These are phyloP conservation scores for Quillaja saponaria DNA, from an alignment of 306 rosid species.

Conservation along the genomic window DNA sequence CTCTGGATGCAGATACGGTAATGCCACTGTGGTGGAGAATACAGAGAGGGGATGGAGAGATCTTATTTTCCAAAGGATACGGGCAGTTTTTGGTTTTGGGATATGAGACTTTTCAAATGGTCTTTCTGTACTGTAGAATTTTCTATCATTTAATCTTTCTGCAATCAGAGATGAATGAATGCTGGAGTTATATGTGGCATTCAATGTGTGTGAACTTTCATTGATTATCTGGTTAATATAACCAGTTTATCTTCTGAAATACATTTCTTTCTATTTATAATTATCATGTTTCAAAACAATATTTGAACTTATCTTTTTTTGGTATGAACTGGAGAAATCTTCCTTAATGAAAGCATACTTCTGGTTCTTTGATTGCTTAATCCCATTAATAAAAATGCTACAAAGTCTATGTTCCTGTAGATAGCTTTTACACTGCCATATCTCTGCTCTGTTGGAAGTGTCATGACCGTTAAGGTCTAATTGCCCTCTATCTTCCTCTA, in stretches of 20 bases:
- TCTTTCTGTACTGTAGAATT: constrained; percentile 28
- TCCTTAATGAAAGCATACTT: too few species aligned
- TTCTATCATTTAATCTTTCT: not conserved
- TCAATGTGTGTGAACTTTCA: constrained; percentile 37
- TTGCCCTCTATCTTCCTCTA: too few species aligned
- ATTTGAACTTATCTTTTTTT: too few species aligned
- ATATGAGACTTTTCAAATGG: constrained; percentile 40
- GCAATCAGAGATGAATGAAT: constrained; percentile 37
- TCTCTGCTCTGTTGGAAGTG: too few species aligned
- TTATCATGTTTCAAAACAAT: too few species aligned
- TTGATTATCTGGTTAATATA: constrained; percentile 11
- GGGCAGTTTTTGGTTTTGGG: constrained; percentile 95
- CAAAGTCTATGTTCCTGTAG: too few species aligned
- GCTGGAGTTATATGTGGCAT: constrained; percentile 6
- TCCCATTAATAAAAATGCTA: too few species aligned
- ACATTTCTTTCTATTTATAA: not conserved
- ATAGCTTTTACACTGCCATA: too few species aligned
- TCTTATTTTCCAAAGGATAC: constrained; percentile 87
- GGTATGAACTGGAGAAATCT: too few species aligned
- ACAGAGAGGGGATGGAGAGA: constrained; percentile 99
- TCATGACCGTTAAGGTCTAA: too few species aligned
- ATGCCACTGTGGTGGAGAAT: constrained; percentile 94
- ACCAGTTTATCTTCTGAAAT: constrained; percentile 10
- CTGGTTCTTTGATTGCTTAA: too few species aligned
- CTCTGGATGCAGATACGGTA: constrained; percentile 69